These are phyloP conservation scores for Mycosphaerella sp. DNA, from an alignment of 2,329 filamentous ascomycete genomes.

Conservation along the genomic window DNA sequence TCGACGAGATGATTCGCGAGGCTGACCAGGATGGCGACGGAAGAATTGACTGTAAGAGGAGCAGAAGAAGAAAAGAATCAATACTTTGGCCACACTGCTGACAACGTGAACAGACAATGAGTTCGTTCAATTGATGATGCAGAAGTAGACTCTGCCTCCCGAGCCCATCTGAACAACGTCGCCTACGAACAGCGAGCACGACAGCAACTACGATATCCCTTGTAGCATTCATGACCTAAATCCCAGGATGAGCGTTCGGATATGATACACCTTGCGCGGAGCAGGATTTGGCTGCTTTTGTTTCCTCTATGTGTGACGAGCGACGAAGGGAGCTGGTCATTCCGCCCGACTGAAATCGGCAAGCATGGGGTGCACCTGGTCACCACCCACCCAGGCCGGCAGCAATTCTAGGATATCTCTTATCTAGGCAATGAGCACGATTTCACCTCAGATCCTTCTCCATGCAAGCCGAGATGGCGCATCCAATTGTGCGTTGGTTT, in stretches of 20 bases:
- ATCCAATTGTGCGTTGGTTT: background rate
- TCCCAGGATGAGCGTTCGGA: constrained; percentile 1
- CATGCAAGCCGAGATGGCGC: too few relatives aligned
- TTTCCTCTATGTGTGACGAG: background rate
- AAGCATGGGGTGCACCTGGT: background rate
- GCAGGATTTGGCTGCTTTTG: constrained; percentile 5
- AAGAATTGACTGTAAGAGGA: constrained; percentile 54
- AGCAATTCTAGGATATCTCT: background rate
- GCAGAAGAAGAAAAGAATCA: background rate
- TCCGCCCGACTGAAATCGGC: background rate
- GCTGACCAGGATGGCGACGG: constrained; percentile 60
- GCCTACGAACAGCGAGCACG: background rate
- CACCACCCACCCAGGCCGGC: too few relatives aligned
- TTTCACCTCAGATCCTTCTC: background rate
- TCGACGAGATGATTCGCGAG: constrained; percentile 61
- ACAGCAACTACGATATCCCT: background rate
- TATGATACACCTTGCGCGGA: constrained; percentile 4
- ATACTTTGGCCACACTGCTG: background rate
- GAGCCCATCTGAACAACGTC: background rate
- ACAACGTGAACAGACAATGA: constrained; percentile 44
- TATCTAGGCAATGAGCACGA: background rate
- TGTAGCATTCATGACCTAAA: background rate
- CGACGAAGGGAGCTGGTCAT: too few relatives aligned
- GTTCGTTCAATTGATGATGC: constrained; percentile 53
- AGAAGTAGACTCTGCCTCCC: constrained; percentile 40